These are phyloP conservation scores for Candida stauntonica DNA, from an alignment of 805 yeast species.

Conservation along the genomic window DNA sequence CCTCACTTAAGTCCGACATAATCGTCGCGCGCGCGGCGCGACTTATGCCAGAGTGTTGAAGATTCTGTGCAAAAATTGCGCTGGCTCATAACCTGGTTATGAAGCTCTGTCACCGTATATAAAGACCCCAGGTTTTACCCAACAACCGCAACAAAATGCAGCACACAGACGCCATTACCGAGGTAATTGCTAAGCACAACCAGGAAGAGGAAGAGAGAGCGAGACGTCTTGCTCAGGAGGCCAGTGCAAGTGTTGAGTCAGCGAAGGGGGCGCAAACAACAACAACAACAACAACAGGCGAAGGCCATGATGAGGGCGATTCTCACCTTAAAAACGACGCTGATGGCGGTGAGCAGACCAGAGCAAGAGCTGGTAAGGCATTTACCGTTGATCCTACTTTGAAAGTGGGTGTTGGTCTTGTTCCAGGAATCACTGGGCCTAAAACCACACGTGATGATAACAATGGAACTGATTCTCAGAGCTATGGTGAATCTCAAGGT, in stretches of 20 bases:
- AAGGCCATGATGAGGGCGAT: neutral
- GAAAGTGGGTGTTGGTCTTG: constrained; percentile 24
- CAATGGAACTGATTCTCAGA: neutral
- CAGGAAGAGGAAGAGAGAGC: constrained; percentile 30
- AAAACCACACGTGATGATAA: constrained; percentile 8
- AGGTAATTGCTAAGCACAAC: constrained; percentile 32
- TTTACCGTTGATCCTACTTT: constrained; percentile 24
- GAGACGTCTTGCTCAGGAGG: constrained; percentile 41
- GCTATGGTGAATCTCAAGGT: constrained; percentile 2
- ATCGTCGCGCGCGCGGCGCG: too few relatives aligned
- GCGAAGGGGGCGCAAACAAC: neutral
- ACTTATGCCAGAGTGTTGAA: too few relatives aligned
- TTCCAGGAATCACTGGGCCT: constrained; percentile 22
- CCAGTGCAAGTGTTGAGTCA: too few relatives aligned
- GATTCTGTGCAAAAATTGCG: too few relatives aligned
- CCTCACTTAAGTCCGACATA: too few relatives aligned
- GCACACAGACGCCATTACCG: constrained; percentile 12
- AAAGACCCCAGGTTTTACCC: too few relatives aligned
- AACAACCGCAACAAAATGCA: neutral
- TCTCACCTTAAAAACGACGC: too few relatives aligned
- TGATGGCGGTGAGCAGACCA: neutral
- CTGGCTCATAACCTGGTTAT: constrained; percentile 16
- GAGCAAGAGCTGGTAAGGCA: constrained; percentile 3
- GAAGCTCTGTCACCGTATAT: constrained; percentile 1
- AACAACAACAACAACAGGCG: neutral